Base-by-base conservation (phyloP, 2,329 filamentous ascomycete species). In the Stromatinia cepivora region DNA sequence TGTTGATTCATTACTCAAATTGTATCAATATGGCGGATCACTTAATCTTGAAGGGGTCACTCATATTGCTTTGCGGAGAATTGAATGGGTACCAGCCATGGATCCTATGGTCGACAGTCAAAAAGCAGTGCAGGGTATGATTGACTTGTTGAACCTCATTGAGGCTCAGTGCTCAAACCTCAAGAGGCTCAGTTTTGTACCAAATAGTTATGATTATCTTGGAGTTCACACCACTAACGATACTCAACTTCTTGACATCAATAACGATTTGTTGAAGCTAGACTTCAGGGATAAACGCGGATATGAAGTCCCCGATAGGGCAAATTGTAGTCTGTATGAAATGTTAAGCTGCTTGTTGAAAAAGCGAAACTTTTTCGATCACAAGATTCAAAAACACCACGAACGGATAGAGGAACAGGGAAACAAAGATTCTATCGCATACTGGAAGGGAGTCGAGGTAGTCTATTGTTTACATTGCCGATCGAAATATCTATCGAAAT, bases 1-100 rank as follows among this genome's bases (percentile, higher is more conserved):
- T n/a, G 2, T 0, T 1, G 3, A n/a, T 17, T 2, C 2, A 56
- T 36, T 62, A 8, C 0, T 48, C 9, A 0, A 3, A 4, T 3
- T 20, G 4, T 11, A n/a, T n/a, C 3, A 0, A 0, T 5, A 1
- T 6, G 42, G 11, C 3, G 28, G 20, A 34, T 62, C 45, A 17
- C n/a, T 62, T 1, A 36, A 48, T 6, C 45, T 62, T 15, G 11
- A 36, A 48, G 48, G 6, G 1, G 8, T 48, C 28, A 34, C 42
- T 4, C 58, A 62, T 34, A n/a, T 62, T 34, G 28, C 42, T 20
- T 7, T 48, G 20, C 20, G 11, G 10, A 13, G 4, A 0, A 13
- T 13, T 39, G 11, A 10, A 39, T 31, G 31, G 31, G 31, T 31
- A 31, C 31, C 31, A 31, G 31, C 31, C 31, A 42, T 28, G 7